These are phyloP conservation scores for Colletotrichum paranaense DNA, from an alignment of 2,329 filamentous ascomycete genomes.

Conservation along the genomic window DNA sequence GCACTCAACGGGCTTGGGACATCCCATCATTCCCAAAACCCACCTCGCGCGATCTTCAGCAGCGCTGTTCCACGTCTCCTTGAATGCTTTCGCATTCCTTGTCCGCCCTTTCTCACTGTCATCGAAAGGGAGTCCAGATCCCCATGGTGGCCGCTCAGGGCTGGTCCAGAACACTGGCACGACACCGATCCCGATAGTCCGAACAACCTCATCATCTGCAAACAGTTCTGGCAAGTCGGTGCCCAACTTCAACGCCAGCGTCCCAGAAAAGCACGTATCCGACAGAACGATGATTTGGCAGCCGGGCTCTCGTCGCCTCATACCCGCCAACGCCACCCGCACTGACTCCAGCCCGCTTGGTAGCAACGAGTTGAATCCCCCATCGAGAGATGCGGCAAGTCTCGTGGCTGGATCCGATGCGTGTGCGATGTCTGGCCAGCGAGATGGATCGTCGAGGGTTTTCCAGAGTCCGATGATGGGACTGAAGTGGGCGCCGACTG, in stretches of 20 bases:
- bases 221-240: constrained; percentile 10
- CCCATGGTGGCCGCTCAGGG: constrained; percentile 14
- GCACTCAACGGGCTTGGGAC: not conserved
- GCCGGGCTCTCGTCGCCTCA: not conserved
- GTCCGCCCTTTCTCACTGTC: not conserved
- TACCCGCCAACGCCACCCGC: constrained; percentile 8
- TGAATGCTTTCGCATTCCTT: not conserved
- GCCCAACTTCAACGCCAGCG: not conserved
- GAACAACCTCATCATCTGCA: not conserved
- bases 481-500: constrained; percentile 7
- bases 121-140: constrained; percentile 12
- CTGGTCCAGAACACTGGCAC: constrained; percentile 19
- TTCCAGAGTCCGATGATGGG: constrained; percentile 24
- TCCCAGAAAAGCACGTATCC: constrained; percentile 23
- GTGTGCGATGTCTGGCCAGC: constrained; percentile 11
- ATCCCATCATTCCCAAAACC: constrained; percentile 13
- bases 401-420: not conserved
- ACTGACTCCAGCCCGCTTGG: constrained; percentile 20
- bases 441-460: constrained; percentile 12
- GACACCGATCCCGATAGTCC: constrained; percentile 10
- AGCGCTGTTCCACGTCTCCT: not conserved
- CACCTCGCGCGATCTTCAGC: constrained; percentile 15
- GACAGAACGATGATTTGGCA: not conserved
- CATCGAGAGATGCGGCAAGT: constrained; percentile 18
- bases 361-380: constrained; percentile 4